Evolutionary conservation across 202 grass and related monocot species (phyloP).

Genomic region (Zizania palustris): DNA sequence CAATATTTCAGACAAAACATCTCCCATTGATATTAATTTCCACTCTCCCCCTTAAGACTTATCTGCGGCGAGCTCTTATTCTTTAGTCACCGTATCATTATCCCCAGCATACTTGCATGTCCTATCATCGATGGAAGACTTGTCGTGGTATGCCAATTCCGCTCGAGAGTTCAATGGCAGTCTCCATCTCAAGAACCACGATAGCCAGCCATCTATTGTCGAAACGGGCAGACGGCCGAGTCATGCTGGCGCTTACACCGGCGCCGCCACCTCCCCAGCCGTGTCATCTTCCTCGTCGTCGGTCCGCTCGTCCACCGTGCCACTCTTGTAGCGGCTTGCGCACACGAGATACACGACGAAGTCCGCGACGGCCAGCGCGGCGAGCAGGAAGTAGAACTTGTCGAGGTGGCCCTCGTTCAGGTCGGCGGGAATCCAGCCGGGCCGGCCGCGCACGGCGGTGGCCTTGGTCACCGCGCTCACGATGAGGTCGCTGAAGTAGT

Average conservation of each 20-base stretch:
- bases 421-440: slow-evolving; percentile 85
- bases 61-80: slow-evolving; percentile 39
- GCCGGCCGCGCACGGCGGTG: slow-evolving; percentile 47
- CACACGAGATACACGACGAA: slow-evolving; percentile 71
- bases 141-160: slow-evolving; percentile 6
- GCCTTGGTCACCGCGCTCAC: slow-evolving; percentile 65
- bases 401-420: slow-evolving; percentile 85
- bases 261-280: not conserved
- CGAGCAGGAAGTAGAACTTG: slow-evolving; percentile 86
- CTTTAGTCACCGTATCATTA: slow-evolving; percentile 18
- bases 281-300: slow-evolving; percentile 43
- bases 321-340: slow-evolving; percentile 57
- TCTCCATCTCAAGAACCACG: slow-evolving; percentile 51
- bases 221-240: not conserved
- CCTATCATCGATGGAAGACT: slow-evolving; percentile 57
- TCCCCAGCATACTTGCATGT: slow-evolving; percentile 32
- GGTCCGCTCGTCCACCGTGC: slow-evolving; percentile 61
- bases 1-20: too few species aligned
- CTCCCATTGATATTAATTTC: too few species aligned
- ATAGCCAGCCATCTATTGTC: not conserved
- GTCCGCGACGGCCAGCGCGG: slow-evolving; percentile 55
- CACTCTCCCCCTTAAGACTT: too few species aligned
- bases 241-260: slow-evolving; percentile 22
- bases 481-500: slow-evolving; percentile 86
- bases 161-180: not conserved